Percentiles rank a stretch among this genome's conserved stretches.
Evolutionary conservation across 208 protist genomes (phyloP).

Genomic region (Phytomonas serpens): DNA sequence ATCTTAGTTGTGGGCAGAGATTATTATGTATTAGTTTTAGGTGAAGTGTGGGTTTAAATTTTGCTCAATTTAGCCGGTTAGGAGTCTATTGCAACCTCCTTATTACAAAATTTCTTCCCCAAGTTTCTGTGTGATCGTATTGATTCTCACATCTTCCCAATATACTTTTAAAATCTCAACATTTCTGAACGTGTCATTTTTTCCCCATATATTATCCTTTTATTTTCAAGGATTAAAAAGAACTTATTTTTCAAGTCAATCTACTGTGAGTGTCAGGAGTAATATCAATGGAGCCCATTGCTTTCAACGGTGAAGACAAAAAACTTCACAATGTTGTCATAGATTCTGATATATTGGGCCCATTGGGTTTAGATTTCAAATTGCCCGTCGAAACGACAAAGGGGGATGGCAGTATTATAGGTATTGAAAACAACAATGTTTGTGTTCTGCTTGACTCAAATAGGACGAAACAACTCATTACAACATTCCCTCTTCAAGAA

Average conservation of each 20-base stretch:
- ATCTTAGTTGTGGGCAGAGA: neutral
- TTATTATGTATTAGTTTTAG: neutral
- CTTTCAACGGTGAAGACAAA: neutral
- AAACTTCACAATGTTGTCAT: slow-evolving; percentile 2
- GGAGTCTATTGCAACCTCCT: neutral
- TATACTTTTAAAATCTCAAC: neutral
- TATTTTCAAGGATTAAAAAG: too few species aligned
- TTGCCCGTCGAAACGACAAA: neutral
- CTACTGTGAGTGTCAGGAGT: neutral
- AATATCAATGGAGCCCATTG: neutral
- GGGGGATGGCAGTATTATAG: neutral
- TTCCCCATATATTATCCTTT: slow-evolving; percentile 6
- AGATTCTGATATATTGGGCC: neutral
- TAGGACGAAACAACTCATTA: neutral
- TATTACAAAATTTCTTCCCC: neutral
- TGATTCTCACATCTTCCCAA: neutral
- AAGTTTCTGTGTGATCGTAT: neutral
- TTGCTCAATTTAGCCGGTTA: neutral
- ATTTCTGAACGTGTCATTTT: slow-evolving; percentile 5
- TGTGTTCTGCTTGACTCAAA: neutral
- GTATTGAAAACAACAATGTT: neutral
- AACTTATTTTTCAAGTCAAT: slow-evolving; percentile 8
- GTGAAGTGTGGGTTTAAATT: neutral
- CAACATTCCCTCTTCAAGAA: neutral
- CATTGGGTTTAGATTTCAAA: neutral